Evolutionary conservation across 768 basidiomycete species (phyloP).

Genomic region (Trametes cubensis): DNA sequence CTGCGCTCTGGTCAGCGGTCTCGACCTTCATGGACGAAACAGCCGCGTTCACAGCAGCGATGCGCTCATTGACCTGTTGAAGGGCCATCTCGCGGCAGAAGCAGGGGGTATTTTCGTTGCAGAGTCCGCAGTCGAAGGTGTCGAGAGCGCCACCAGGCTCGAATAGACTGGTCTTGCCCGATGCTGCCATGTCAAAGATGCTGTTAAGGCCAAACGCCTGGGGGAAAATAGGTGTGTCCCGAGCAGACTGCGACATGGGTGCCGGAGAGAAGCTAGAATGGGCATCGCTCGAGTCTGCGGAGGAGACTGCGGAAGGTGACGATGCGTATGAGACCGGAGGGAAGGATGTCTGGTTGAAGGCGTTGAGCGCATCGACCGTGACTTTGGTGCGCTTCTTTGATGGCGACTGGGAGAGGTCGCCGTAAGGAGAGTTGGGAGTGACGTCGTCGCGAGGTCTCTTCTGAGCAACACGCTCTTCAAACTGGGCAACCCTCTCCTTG

Average conservation of each 20-base stretch:
- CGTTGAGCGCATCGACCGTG: conserved; percentile 21
- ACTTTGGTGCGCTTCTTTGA: conserved; percentile 45
- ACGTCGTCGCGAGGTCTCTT: conserved; percentile 65
- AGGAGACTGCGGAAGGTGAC: conserved; percentile 34
- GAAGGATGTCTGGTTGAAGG: conserved; percentile 21
- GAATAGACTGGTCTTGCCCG: conserved; percentile 33
- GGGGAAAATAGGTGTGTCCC: conserved; percentile 33
- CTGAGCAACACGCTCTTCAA: conserved; percentile 44
- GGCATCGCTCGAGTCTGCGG: conserved; percentile 45
- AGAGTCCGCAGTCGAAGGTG: conserved; percentile 73
- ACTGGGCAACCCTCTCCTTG: conserved; percentile 42
- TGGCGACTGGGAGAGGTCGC: conserved; percentile 29
- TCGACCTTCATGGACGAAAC: conserved; percentile 34
- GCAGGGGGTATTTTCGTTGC: conserved; percentile 68
- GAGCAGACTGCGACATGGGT: conserved; percentile 31
- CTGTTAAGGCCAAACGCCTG: conserved; percentile 37
- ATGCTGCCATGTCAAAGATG: conserved; percentile 43
- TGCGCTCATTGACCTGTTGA: conserved; percentile 43
- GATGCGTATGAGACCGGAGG: conserved; percentile 24
- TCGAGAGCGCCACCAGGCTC: conserved; percentile 40
- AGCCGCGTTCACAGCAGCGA: conserved; percentile 18
- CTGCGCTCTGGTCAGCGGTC: conserved; percentile 26
- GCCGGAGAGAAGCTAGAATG: conserved; percentile 38
- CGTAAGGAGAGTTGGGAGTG: conserved; percentile 36
- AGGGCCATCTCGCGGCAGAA: conserved; percentile 72